Evolutionary conservation across 192 early-diverging fungal genomes (phyloP), one percentile per base, ranked within the genome.

Genomic region (Phlyctochytrium bullatum): DNA sequence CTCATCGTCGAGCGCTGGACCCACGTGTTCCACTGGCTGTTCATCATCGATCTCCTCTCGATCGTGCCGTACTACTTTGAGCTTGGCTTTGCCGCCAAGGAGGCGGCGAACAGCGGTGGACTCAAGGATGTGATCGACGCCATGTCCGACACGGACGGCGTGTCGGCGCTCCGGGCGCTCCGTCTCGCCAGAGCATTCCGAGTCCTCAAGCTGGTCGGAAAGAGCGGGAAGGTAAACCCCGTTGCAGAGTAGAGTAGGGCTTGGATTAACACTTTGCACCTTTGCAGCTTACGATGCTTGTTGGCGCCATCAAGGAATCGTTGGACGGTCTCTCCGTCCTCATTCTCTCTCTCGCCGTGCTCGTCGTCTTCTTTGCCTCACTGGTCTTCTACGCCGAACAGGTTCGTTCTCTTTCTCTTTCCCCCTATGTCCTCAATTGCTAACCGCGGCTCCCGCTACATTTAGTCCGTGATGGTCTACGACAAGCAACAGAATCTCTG

Each of bases 301-400:
- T 50, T 50, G 40, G n/a, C 10, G 40, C 40, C 40, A 50, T 50
- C 40, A 50, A 50, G 40, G 12, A 50, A 50, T 50, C 40, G 12
- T n/a, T 50, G 10, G 40, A 50, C 40, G 40, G 40, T 50, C 10
- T 50, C 40, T n/a, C n/a, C 12, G 40, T 50, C n/a, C 40, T 50
- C 40, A 14, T 50, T n/a, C 10, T 50, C 40, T 50, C 40, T n/a
- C 10, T 50, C 12, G 40, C 12, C 40, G 40, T 50, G 12, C n/a
- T 50, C 40, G 40, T 50, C 40, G 40, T 50, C 40, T 50, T 50
- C 40, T 50, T 14, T n/a, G 10, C 40, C 40, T 50, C 40, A 10
- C 40, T 50, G 40, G 12, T 50, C n/a, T 50, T 50, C 40, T 50
- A 50, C 40, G 40, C 40, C 40, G 40, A 50, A n/a, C 40, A 50